phyloP scores from a whole-genome alignment of 495 filamentous ascomycete genomes.

The Podospora pseudoanserina region DNA sequence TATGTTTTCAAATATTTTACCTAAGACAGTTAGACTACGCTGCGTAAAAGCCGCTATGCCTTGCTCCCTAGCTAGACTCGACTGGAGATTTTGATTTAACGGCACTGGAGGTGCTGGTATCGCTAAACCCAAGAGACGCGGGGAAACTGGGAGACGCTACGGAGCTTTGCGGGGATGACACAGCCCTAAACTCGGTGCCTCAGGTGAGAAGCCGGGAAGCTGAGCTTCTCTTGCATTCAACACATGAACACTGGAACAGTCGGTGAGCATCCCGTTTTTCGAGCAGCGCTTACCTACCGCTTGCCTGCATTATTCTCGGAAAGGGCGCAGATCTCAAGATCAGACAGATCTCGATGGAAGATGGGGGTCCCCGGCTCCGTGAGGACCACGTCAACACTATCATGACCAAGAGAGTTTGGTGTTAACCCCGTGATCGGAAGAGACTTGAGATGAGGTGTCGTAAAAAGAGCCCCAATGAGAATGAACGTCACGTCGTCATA shows the following conservation, averaged over 20 bases:
- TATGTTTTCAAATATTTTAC: too few relatives aligned
- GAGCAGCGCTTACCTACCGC: background rate
- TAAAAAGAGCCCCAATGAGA: conserved; percentile 1
- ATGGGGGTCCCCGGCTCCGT: background rate
- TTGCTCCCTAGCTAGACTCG: too few relatives aligned
- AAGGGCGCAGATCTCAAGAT: background rate
- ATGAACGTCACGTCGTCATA: background rate
- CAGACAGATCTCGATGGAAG: background rate
- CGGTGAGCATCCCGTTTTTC: background rate
- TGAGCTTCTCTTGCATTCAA: conserved; percentile 4
- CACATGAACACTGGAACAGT: conserved; percentile 5
- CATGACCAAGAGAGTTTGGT: background rate
- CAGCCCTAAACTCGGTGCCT: background rate
- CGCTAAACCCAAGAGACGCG: background rate
- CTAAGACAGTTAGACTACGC: too few relatives aligned
- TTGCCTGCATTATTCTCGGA: background rate
- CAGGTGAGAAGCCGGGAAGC: background rate
- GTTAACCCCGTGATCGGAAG: background rate
- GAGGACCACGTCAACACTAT: background rate
- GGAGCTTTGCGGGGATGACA: background rate
- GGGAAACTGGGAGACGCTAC: background rate
- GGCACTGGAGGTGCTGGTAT: background rate
- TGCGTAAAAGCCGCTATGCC: too few relatives aligned
- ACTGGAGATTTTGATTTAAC: background rate
- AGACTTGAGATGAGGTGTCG: background rate